These are phyloP conservation scores for Prunella vulgaris DNA, from an alignment of 257 asterid species.

Conservation along the genomic window DNA sequence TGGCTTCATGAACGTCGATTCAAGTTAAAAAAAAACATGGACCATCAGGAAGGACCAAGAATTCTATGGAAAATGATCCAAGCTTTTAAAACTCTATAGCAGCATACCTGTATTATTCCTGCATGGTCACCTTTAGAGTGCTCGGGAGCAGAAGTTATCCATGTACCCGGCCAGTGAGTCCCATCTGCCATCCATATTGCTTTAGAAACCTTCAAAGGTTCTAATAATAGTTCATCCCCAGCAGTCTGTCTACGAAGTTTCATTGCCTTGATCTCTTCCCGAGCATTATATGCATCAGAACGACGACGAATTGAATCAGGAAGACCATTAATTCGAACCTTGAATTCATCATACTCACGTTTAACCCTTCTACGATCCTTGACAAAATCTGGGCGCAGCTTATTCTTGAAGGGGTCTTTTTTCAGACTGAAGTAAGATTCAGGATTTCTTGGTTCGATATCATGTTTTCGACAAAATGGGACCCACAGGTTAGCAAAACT, in stretches of 20 bases:
- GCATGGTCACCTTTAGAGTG: constrained; percentile 90
- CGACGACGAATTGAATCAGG: constrained; percentile 89
- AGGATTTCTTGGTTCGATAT: constrained; percentile 77
- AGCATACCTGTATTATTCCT: constrained; percentile 74
- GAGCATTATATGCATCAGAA: constrained; percentile 81
- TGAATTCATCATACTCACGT: constrained; percentile 87
- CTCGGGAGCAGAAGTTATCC: constrained; percentile 58
- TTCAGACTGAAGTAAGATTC: constrained; percentile 78
- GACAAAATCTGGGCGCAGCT: constrained; percentile 72
- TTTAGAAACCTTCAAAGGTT: constrained; percentile 66
- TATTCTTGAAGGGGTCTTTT: constrained; percentile 77
- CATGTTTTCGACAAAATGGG: constrained; percentile 78
- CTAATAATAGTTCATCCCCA: constrained; percentile 50
- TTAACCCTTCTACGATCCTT: constrained; percentile 83
- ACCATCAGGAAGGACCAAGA: neutral
- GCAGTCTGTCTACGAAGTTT: constrained; percentile 60
- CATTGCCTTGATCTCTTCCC: constrained; percentile 84
- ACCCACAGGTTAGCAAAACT: constrained; percentile 89
- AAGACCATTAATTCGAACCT: constrained; percentile 79
- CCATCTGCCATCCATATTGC: constrained; percentile 99
- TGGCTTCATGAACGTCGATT: no score
- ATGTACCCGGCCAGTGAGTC: constrained; percentile 91
- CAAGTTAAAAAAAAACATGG: no score
- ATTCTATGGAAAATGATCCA: neutral
- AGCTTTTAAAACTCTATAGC: neutral